Conservation (phyloP, 2,329 filamentous ascomycete species). For the Hypoxylon sp. region DNA sequence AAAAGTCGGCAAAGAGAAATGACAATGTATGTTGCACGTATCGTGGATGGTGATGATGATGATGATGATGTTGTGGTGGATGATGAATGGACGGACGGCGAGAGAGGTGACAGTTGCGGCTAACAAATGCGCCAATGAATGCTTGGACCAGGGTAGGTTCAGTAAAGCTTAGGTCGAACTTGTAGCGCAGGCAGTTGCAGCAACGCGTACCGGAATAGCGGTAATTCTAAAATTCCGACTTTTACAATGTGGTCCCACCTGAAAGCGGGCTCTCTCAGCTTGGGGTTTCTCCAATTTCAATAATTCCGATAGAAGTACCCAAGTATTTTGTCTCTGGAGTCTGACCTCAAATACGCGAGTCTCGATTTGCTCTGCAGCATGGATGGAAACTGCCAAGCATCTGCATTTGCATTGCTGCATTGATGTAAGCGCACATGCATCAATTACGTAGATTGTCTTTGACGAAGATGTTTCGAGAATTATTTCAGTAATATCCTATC, state of each 20-base stretch:
- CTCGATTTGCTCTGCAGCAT: background rate
- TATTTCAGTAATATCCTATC: no score
- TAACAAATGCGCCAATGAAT: slow-evolving; percentile 32
- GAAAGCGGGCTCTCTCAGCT: no score
- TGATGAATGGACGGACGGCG: slow-evolving; percentile 14
- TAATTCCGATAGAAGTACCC: slow-evolving; percentile 3
- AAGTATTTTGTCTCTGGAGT: no score
- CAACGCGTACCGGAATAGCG: slow-evolving; percentile 41
- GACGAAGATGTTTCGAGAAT: slow-evolving; percentile 26
- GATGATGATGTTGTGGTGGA: no score
- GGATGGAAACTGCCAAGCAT: slow-evolving; percentile 17
- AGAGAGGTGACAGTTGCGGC: slow-evolving; percentile 27
- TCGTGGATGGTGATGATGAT: slow-evolving; percentile 14
- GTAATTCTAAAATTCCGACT: slow-evolving; percentile 38
- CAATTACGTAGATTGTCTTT: slow-evolving; percentile 28
- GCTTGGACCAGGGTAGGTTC: slow-evolving; percentile 14
- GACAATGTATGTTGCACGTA: no score
- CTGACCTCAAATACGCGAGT: no score
- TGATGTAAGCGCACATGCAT: slow-evolving; percentile 20
- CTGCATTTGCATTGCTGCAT: slow-evolving; percentile 24
- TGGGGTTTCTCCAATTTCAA: background rate
- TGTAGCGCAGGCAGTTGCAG: slow-evolving; percentile 38
- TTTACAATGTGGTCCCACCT: background rate
- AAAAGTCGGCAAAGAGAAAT: no score
- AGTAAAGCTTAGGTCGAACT: slow-evolving; percentile 14